Base-by-base conservation (phyloP, 1,284 basidiomycete species). In the Tilletiaria anomala region DNA sequence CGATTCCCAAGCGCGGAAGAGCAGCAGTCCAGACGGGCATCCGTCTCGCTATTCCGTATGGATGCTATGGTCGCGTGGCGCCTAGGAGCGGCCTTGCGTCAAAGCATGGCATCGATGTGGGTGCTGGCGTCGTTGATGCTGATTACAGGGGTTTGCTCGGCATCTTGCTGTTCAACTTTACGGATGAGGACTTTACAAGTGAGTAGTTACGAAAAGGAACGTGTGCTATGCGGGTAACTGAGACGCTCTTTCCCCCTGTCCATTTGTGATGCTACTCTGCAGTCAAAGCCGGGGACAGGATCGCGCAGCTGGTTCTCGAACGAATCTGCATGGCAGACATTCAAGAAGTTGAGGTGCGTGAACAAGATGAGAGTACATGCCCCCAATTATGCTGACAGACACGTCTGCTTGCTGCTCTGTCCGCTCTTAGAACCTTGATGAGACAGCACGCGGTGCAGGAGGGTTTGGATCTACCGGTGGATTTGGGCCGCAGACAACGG, bases 21-120 rank as follows among this genome's bases (percentile, higher is more conserved):
- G 87, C 83, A 4, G 72, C 96, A 11, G 72, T 97, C 21, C 80
- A 86, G 61, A 88, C 87, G 1, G 86, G 89, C 49, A 73, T 97
- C 43, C 85, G 83, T 10, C 79, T 97, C 45, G 88, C 88, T 11
- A 83, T 97, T 1, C 93, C 93, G 1, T 71, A 72, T 23, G 89
- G 87, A 0, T 89, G 86, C 5, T 97, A 97, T 65, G 91, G 89
- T 44, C 83, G 93, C 37, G 82, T 97, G 45, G 91, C 91, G 2
- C 89, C 91, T 5, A 77, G 91, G 12, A 86, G 82, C 58, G 91
- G 91, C 4, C 76, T 96, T 14, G 89, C 91, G 3, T 82, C 82
- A 19, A 97, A 97, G 68, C 88, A 86, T 70, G 86, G 87, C 75
- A 94, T 97, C 48, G 83, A 93, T 66, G 89, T 85, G 0, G 91